Conservation (phyloP, 2,329 filamentous ascomycete species). For the Stagonosporopsis cucurbitacearum region DNA sequence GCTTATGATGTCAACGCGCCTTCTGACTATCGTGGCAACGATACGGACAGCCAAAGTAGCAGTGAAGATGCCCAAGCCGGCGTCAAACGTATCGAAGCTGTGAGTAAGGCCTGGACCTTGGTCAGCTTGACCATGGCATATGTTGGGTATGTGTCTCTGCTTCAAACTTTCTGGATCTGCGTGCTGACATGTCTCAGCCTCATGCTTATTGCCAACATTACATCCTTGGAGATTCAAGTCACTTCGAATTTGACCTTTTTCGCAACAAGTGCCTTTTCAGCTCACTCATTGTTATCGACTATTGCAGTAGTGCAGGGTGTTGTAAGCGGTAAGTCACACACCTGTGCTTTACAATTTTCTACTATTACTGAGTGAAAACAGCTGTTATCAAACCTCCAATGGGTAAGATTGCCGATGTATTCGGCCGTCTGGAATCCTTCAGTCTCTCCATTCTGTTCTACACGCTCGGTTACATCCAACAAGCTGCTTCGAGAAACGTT, state of each 20-base stretch:
- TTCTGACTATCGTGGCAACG: constrained; percentile 14
- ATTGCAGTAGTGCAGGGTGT: constrained; percentile 69
- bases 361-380: constrained; percentile 1
- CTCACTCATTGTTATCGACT: constrained; percentile 70
- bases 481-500: constrained; percentile 62
- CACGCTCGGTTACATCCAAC: constrained; percentile 64
- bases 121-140: constrained; percentile 57
- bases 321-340: constrained; percentile 52
- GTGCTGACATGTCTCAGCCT: constrained; percentile 24
- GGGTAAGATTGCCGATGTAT: constrained; percentile 68
- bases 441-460: constrained; percentile 61
- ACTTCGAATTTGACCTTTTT: constrained; percentile 67
- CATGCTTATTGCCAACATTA: constrained; percentile 68
- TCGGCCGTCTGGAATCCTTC: constrained; percentile 67
- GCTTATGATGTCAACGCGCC: constrained; percentile 3
- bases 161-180: neutral
- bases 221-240: constrained; percentile 71
- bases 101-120: constrained; percentile 58
- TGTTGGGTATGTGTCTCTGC: constrained; percentile 38
- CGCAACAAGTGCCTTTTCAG: constrained; percentile 67
- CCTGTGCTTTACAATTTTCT: neutral
- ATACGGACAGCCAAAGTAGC: constrained; percentile 13
- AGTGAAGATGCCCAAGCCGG: constrained; percentile 50
- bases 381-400: constrained; percentile 67
- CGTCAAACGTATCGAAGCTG: constrained; percentile 57